Evolutionary conservation across 2,329 filamentous ascomycete species (phyloP).

Genomic region (Dactylellina sp.): DNA sequence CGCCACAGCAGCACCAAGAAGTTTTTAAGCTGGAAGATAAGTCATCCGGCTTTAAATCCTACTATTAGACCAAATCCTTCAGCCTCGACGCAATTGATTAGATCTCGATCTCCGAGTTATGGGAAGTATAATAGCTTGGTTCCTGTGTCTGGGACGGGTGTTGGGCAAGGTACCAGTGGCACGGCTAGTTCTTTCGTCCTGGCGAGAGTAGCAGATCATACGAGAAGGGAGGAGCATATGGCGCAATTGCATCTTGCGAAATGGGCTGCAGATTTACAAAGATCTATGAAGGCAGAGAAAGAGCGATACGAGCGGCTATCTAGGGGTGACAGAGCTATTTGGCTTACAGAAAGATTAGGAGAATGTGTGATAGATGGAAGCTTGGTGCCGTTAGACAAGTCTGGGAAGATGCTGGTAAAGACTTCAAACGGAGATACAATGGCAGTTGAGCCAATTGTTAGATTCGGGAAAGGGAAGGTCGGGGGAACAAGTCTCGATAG

Average conservation of each 20-base stretch:
- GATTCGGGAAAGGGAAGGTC: constrained; percentile 41
- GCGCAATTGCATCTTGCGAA: constrained; percentile 79
- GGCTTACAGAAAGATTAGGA: constrained; percentile 75
- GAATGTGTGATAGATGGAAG: constrained; percentile 76
- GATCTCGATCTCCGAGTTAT: constrained; percentile 62
- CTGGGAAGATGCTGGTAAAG: constrained; percentile 61
- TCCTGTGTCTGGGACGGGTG: constrained; percentile 37
- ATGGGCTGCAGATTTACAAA: constrained; percentile 85
- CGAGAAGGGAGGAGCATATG: constrained; percentile 71
- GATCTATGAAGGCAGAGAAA: constrained; percentile 79
- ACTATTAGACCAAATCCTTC: constrained; percentile 46
- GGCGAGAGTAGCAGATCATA: constrained; percentile 72
- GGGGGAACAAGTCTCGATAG: constrained; percentile 24
- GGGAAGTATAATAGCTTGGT: constrained; percentile 32
- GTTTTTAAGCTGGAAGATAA: constrained; percentile 74
- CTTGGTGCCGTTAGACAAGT: constrained; percentile 67
- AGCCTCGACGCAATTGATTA: constrained; percentile 56
- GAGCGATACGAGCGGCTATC: constrained; percentile 74
- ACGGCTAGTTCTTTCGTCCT: constrained; percentile 70
- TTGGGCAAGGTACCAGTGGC: constrained; percentile 56
- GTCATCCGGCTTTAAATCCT: constrained; percentile 53
- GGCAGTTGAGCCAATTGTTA: constrained; percentile 36
- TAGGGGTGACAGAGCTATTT: constrained; percentile 74
- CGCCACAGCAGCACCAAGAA: constrained; percentile 86
- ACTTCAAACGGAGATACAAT: constrained; percentile 32